These are phyloP conservation scores for Cutaneotrichosporon cavernicola DNA, from an alignment of 1,284 basidiomycete genomes.

Conservation along the genomic window DNA sequence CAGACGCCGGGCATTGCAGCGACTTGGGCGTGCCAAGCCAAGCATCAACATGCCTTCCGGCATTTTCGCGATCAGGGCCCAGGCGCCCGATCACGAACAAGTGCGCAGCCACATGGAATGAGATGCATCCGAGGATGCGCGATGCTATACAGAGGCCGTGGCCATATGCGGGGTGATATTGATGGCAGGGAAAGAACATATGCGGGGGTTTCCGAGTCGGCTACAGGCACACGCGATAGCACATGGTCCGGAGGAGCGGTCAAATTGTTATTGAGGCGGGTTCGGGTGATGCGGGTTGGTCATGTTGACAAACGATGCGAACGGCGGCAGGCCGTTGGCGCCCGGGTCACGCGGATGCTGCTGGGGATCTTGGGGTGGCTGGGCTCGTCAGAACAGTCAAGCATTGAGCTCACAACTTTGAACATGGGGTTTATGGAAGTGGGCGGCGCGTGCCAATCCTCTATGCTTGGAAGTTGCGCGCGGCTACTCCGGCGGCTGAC, in stretches of 20 bases:
- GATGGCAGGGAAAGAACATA: conserved; percentile 2
- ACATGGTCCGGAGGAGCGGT: background rate
- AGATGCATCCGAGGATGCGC: background rate
- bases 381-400: conserved; percentile 8
- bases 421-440: conserved; percentile 77
- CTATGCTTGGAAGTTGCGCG: conserved; percentile 56
- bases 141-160: conserved; percentile 3
- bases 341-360: conserved; percentile 32
- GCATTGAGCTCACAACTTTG: conserved; percentile 67
- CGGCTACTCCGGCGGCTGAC: conserved; percentile 26
- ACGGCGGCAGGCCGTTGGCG: conserved; percentile 35
- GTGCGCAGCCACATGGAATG: background rate
- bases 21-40: no score
- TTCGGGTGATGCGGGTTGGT: conserved; percentile 9
- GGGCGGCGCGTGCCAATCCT: conserved; percentile 49
- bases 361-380: conserved; percentile 27
- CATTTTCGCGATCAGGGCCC: background rate
- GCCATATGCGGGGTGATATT: conserved; percentile 5
- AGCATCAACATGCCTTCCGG: background rate
- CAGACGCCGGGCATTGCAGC: no score
- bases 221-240: conserved; percentile 2
- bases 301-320: conserved; percentile 55
- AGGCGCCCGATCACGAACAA: background rate
- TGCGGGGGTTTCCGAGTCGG: conserved; percentile 2
- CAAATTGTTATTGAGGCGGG: background rate